Percentiles rank a stretch among this genome's conserved stretches.
phyloP scores from a whole-genome alignment of 495 filamentous ascomycete species.

The Cetradonia linearis region DNA sequence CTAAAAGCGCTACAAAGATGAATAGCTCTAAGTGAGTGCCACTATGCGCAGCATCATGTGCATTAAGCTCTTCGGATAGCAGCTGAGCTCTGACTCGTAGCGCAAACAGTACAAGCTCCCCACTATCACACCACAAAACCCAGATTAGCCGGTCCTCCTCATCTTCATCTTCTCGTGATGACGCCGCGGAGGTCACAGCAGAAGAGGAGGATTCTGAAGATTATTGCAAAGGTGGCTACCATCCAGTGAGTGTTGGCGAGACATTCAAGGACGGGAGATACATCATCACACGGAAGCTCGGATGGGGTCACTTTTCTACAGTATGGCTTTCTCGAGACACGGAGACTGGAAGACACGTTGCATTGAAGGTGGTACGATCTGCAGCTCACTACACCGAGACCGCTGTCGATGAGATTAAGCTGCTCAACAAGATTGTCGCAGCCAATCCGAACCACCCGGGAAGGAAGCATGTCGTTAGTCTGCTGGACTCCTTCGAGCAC shows the following conservation, averaged over 20 bases:
- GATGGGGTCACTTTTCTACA: slow-evolving; percentile 98
- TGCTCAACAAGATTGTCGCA: slow-evolving; percentile 90
- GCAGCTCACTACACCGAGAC: slow-evolving; percentile 98
- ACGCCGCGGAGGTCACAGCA: slow-evolving; percentile 83
- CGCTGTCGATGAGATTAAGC: slow-evolving; percentile 96
- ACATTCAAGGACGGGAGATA: slow-evolving; percentile 97
- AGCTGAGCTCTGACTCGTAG: slow-evolving; percentile 28
- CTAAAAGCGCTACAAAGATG: slow-evolving; percentile 33
- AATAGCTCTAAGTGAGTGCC: slow-evolving; percentile 45
- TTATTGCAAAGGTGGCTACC: slow-evolving; percentile 98
- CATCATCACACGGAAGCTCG: slow-evolving; percentile 90
- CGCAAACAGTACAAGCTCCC: slow-evolving; percentile 34
- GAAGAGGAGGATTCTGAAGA: slow-evolving; percentile 99
- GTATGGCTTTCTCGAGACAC: slow-evolving; percentile 96
- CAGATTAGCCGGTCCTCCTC: slow-evolving; percentile 61
- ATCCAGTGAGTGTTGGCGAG: slow-evolving; percentile 86
- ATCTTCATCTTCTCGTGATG: slow-evolving; percentile 69
- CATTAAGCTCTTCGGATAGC: neutral
- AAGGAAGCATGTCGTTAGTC: slow-evolving; percentile 84
- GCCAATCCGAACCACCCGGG: slow-evolving; percentile 91
- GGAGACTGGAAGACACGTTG: slow-evolving; percentile 83
- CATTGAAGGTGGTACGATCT: slow-evolving; percentile 92
- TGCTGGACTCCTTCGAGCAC: slow-evolving; percentile 94
- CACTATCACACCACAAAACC: slow-evolving; percentile 39
- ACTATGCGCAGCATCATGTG: neutral